Percentiles rank a stretch among this genome's conserved stretches.
phyloP scores from a whole-genome alignment of 371 early-diverging fungal genomes.

The Blastocladiella emersonii region DNA sequence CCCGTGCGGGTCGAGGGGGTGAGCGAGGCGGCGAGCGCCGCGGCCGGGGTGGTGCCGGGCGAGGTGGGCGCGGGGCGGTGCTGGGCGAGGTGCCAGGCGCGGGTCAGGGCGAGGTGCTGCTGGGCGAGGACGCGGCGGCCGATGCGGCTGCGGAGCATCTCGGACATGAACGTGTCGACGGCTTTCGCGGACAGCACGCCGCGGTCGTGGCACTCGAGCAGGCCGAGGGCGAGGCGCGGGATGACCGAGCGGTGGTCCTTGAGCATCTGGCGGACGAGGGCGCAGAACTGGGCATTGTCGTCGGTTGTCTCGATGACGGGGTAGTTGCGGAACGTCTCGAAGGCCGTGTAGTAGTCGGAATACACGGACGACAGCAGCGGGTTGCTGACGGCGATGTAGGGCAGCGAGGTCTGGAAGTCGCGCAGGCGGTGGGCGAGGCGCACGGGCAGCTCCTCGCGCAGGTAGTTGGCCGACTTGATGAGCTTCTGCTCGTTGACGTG shows the following conservation, averaged over 20 bases:
- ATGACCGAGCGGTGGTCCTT: conserved; percentile 59
- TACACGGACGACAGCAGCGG: conserved; percentile 78
- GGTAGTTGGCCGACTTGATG: conserved; percentile 71
- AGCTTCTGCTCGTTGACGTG: conserved; percentile 69
- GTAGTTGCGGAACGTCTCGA: conserved; percentile 55
- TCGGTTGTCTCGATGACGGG: conserved; percentile 45
- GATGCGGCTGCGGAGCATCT: conserved; percentile 77
- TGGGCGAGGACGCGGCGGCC: conserved; percentile 83
- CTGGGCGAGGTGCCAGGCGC: conserved; percentile 27
- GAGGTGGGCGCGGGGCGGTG: neutral
- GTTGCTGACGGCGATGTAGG: conserved; percentile 84
- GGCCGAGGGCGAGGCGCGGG: conserved; percentile 63
- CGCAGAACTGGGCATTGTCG: conserved; percentile 55
- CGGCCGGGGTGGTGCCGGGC: conserved; percentile 5
- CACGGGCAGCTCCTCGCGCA: conserved; percentile 74
- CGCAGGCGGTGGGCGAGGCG: conserved; percentile 82
- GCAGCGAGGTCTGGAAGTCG: conserved; percentile 65
- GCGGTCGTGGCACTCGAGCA: conserved; percentile 58
- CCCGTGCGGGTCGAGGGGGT: conserved; percentile 9
- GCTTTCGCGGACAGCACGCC: conserved; percentile 26
- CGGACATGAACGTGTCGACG: conserved; percentile 73
- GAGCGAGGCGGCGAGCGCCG: neutral
- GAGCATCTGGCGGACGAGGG: conserved; percentile 39
- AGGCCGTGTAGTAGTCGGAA: conserved; percentile 77
- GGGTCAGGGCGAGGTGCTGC: conserved; percentile 74